Evolutionary conservation across 495 filamentous ascomycete genomes (phyloP).

Genomic region (Penicillium samsonianum): DNA sequence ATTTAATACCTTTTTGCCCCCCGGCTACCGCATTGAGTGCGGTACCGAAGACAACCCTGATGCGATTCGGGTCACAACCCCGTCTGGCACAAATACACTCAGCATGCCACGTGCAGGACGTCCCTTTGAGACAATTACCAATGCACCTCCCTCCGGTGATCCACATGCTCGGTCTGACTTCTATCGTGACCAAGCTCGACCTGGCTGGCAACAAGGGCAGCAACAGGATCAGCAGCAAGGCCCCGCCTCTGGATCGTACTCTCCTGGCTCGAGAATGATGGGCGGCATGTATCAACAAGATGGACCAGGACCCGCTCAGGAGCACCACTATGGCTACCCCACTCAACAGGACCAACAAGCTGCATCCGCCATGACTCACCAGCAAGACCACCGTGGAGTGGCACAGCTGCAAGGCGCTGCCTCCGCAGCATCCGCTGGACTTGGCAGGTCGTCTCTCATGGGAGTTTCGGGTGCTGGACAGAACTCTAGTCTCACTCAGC

Average conservation of each 20-base stretch:
- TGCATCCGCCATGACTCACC: conserved; percentile 60
- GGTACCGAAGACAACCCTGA: conserved; percentile 89
- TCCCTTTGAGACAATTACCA: conserved; percentile 45
- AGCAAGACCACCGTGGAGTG: conserved; percentile 79
- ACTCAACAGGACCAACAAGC: conserved; percentile 49
- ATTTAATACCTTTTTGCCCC: conserved; percentile 97
- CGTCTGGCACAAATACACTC: conserved; percentile 74
- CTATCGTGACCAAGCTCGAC: conserved; percentile 48
- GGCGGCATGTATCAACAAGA: conserved; percentile 43
- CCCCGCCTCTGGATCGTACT: conserved; percentile 43
- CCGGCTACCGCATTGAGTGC: conserved; percentile 96
- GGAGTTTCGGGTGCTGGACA: conserved; percentile 48
- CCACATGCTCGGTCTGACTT: conserved; percentile 45
- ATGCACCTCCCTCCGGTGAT: conserved; percentile 35
- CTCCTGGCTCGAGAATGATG: conserved; percentile 47
- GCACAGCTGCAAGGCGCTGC: conserved; percentile 78
- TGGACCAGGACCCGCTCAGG: conserved; percentile 40
- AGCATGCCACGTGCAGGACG: conserved; percentile 57
- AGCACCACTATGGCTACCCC: conserved; percentile 49
- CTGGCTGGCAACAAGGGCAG: conserved; percentile 49
- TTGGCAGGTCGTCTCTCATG: conserved; percentile 45
- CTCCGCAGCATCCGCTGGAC: conserved; percentile 57
- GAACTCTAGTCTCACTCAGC: conserved; percentile 50
- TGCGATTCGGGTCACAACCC: conserved; percentile 94
- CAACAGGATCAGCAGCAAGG: conserved; percentile 56